Percentiles rank a stretch among this genome's conserved stretches.
Evolutionary conservation across 2,329 filamentous ascomycete genomes (phyloP).

Genomic region (Neurospora sp.): DNA sequence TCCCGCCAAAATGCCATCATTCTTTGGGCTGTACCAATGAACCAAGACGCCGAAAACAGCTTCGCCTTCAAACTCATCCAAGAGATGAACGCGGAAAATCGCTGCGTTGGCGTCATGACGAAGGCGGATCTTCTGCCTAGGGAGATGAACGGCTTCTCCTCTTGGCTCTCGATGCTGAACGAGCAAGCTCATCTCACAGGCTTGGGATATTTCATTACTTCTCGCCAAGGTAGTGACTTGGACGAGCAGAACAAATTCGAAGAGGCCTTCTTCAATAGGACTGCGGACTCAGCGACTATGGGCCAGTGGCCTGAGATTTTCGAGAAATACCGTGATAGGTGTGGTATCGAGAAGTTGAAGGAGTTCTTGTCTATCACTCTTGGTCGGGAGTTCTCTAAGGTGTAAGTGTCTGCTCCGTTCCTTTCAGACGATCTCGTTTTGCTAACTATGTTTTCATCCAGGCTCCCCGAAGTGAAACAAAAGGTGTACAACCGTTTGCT

Average conservation of each 20-base stretch:
- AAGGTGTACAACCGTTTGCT: constrained; percentile 41
- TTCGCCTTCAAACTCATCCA: constrained; percentile 58
- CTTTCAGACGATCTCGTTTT: too few relatives aligned
- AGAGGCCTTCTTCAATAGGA: constrained; percentile 38
- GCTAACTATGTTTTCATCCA: constrained; percentile 2
- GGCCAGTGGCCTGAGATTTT: constrained; percentile 41
- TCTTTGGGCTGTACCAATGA: constrained; percentile 69
- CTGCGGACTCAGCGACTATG: constrained; percentile 16
- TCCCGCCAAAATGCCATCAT: constrained; percentile 61
- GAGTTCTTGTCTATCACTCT: constrained; percentile 43
- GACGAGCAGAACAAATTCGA: constrained; percentile 44
- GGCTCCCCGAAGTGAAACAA: constrained; percentile 32
- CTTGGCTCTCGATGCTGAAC: constrained; percentile 56
- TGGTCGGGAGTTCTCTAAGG: constrained; percentile 43
- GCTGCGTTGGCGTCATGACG: constrained; percentile 69
- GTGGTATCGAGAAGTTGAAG: constrained; percentile 44
- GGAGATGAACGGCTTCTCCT: constrained; percentile 40
- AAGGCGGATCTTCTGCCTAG: constrained; percentile 67
- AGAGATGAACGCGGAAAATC: constrained; percentile 41
- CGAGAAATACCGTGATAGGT: constrained; percentile 35
- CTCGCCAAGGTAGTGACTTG: constrained; percentile 47
- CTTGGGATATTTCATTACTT: constrained; percentile 72
- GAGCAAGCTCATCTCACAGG: constrained; percentile 54
- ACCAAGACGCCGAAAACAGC: constrained; percentile 67
- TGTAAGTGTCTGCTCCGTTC: constrained; percentile 22